A percentile compares a stretch with the other conserved stretches of the same genome.
phyloP scores from a whole-genome alignment of 805 yeast species.

The baker's yeast (Saccharomyces cerevisiae) region DNA sequence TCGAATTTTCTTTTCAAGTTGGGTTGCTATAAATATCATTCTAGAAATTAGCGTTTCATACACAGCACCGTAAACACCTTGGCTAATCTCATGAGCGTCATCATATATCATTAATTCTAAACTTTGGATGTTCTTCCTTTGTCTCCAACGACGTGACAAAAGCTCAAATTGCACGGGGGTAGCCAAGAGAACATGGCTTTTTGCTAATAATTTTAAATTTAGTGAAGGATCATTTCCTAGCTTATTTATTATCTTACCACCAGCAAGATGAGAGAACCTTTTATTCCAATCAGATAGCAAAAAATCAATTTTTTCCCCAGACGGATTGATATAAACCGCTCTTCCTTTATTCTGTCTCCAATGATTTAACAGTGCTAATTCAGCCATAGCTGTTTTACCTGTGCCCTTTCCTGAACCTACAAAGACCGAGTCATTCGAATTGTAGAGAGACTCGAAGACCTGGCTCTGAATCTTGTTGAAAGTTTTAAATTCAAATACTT shows the following conservation, averaged over 20 bases:
- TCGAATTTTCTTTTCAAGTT: conserved; percentile 50
- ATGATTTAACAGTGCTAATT: conserved; percentile 60
- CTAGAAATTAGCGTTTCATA: conserved; percentile 71
- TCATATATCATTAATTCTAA: conserved; percentile 67
- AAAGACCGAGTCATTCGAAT: conserved; percentile 50
- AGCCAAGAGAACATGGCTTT: conserved; percentile 59
- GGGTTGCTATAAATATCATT: conserved; percentile 59
- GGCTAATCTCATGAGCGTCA: conserved; percentile 60
- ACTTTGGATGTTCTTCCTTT: conserved; percentile 57
- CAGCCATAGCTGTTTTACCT: conserved; percentile 67
- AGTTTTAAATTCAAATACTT: conserved; percentile 37
- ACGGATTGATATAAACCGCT: conserved; percentile 63
- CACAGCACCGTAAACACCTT: conserved; percentile 44
- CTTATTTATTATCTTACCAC: conserved; percentile 49
- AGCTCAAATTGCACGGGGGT: conserved; percentile 75
- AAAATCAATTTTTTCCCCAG: conserved; percentile 45
- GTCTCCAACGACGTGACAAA: conserved; percentile 76
- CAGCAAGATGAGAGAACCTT: conserved; percentile 40
- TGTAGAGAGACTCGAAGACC: conserved; percentile 50
- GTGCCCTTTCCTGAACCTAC: conserved; percentile 69
- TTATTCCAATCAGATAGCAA: conserved; percentile 45
- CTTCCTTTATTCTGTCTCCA: conserved; percentile 68
- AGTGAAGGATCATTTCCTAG: conserved; percentile 43
- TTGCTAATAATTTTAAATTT: conserved; percentile 50
- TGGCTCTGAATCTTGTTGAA: conserved; percentile 77